Evolutionary conservation across 2,329 filamentous ascomycete species (phyloP).

Genomic region (Pseudophaeomoniella oleicola): DNA sequence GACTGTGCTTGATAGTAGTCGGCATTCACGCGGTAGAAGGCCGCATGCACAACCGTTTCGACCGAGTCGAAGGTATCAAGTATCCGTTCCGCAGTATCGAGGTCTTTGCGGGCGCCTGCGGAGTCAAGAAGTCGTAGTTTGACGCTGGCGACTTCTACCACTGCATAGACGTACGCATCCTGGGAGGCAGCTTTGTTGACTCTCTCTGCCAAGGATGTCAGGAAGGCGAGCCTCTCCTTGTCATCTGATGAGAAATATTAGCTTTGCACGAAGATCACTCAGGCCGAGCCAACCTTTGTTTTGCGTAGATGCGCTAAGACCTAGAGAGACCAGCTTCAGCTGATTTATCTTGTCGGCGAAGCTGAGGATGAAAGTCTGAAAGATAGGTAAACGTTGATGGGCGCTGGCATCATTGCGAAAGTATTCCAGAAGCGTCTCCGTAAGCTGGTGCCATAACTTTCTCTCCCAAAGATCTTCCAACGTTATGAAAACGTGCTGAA

Average conservation of each 20-base stretch:
- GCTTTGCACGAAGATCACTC: slow-evolving; percentile 7
- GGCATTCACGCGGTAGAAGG: slow-evolving; percentile 91
- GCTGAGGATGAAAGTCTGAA: slow-evolving; percentile 86
- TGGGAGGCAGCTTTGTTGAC: slow-evolving; percentile 87
- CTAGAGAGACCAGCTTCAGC: slow-evolving; percentile 85
- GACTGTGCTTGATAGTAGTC: slow-evolving; percentile 85
- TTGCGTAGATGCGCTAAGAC: slow-evolving; percentile 72
- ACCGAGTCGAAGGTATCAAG: slow-evolving; percentile 88
- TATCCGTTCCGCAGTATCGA: slow-evolving; percentile 76
- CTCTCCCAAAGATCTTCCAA: slow-evolving; percentile 98
- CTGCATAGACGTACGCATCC: slow-evolving; percentile 90
- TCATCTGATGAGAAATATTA: slow-evolving; percentile 46
- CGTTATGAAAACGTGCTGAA: slow-evolving; percentile 73
- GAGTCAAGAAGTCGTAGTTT: slow-evolving; percentile 68
- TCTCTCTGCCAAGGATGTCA: slow-evolving; percentile 68
- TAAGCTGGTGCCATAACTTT: slow-evolving; percentile 98
- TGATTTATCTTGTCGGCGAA: slow-evolving; percentile 99
- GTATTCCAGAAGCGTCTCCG: slow-evolving; percentile 73
- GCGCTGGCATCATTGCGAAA: slow-evolving; percentile 72
- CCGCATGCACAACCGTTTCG: slow-evolving; percentile 86
- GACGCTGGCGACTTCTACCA: slow-evolving; percentile 74
- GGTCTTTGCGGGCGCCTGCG: slow-evolving; percentile 69
- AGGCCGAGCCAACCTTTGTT: slow-evolving; percentile 48
- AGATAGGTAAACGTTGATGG: slow-evolving; percentile 73
- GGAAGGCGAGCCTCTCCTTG: slow-evolving; percentile 70